phyloP scores from a whole-genome alignment of 2,329 filamentous ascomycete species.

The Venturia nashicola region DNA sequence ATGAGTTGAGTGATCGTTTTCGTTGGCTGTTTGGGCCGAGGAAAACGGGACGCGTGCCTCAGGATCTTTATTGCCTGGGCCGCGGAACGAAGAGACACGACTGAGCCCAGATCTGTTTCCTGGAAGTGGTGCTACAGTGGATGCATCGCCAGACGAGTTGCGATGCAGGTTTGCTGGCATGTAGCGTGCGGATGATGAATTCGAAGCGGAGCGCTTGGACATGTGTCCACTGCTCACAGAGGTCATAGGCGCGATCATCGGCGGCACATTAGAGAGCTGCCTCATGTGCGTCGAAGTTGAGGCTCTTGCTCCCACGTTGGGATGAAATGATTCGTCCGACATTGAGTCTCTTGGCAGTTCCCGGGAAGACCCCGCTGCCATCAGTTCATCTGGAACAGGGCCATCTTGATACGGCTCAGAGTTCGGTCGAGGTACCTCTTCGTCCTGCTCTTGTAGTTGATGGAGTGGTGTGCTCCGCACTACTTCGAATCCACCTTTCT shows the following conservation, averaged over 20 bases:
- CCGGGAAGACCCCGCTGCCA: background rate
- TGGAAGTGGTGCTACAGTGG: background rate
- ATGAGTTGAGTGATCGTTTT: background rate
- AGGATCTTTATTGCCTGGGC: conserved; percentile 6
- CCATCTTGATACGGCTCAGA: conserved; percentile 6
- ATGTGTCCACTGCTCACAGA: background rate
- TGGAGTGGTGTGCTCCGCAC: conserved; percentile 51
- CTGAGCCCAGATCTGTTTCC: background rate
- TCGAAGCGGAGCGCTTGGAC: conserved; percentile 2
- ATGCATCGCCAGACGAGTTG: background rate
- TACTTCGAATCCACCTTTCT: conserved; percentile 93
- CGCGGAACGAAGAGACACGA: conserved; percentile 6
- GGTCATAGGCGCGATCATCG: conserved; percentile 1
- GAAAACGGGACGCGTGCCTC: conserved; percentile 8
- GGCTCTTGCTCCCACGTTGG: background rate
- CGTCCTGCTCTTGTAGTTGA: conserved; percentile 8
- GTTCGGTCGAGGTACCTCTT: background rate
- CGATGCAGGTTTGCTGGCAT: background rate
- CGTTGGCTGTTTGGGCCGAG: background rate
- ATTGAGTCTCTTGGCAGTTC: background rate
- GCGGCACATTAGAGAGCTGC: conserved; percentile 1
- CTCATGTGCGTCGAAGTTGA: background rate
- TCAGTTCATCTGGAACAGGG: background rate
- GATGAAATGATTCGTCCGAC: background rate
- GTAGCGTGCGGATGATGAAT: background rate